Evolutionary conservation across 495 filamentous ascomycete species (phyloP), one percentile per base, ranked within the genome.

Genomic region (Paragyromitra xinjiangensis): DNA sequence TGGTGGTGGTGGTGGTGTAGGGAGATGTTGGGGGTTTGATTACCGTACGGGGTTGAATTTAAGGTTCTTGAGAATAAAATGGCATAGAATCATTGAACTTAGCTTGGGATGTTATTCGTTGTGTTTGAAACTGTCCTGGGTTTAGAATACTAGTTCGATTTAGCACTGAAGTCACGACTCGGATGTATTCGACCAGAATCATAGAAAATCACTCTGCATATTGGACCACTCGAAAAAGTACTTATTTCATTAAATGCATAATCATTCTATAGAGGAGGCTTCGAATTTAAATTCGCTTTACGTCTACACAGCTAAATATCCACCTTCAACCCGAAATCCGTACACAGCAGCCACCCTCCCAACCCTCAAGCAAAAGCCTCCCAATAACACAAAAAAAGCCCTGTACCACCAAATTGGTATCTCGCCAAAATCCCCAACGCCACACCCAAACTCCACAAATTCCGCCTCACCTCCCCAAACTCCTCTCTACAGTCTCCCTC

Each of bases 401-500:
- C 29, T 34, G 3, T 34, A 34, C 29, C 29, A 34, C 3, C 8
- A 48, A 48, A 69, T 34, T 0, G 22, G 45, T 6, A 61, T 53
- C 19, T 53, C 8, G 26, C 3, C 22, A 56, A 26, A 34, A 24
- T 45, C 14, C 3, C 14, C 24, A 50, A 58, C 40, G 3, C 37
- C 61, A 22, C 7, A 9, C 24, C 16, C 29, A 39, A 11, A 26
- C 26, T n/a, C 58, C 59, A 16, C 3, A 51, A 11, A 26, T 11
- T 11, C 29, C 37, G 26, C 16, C 19, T 62, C 19, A 76, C 37
- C 48, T 78, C 3, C n/a, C 16, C 62, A 79, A 59, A 24, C 34
- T 62, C n/a, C 86, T 88, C 63, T 98, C 89, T 0, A 99, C 94
- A 0, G 93, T 88, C 37, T 92, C 89, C 79, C 94, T 88, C 82